Conservation (phyloP, 495 filamentous ascomycete species). For the Aspergillus bridgeri region DNA sequence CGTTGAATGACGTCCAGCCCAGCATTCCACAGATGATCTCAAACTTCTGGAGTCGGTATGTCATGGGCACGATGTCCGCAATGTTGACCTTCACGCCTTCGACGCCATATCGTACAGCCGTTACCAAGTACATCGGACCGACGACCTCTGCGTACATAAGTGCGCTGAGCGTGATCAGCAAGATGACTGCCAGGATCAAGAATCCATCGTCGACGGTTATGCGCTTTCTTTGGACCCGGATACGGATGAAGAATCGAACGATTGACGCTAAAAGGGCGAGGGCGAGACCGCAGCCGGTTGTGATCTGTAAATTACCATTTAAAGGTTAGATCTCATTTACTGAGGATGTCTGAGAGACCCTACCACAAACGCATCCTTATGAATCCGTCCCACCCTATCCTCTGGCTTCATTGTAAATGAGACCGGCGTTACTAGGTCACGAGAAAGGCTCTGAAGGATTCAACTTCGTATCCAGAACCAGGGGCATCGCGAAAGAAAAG, state of each 20-base stretch:
- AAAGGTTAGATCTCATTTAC: background rate
- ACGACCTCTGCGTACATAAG: background rate
- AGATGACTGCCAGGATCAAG: background rate
- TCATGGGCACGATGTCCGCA: background rate
- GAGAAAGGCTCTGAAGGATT: too few species aligned
- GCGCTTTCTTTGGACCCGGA: background rate
- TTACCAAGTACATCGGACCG: background rate
- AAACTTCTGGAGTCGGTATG: background rate
- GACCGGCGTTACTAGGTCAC: too few species aligned
- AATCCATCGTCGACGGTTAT: background rate
- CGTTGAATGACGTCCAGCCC: background rate
- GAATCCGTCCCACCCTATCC: background rate
- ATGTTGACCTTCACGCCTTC: background rate
- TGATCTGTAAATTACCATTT: background rate
- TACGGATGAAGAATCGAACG: background rate
- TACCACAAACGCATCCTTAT: slow-evolving; percentile 1
- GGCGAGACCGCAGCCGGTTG: background rate
- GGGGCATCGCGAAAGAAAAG: too few species aligned
- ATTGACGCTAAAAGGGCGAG: background rate
- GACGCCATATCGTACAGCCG: background rate
- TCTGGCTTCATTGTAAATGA: background rate
- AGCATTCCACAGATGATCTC: background rate
- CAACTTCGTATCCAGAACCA: too few species aligned
- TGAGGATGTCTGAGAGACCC: background rate
- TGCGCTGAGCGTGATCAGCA: background rate